Evolutionary conservation across 2,329 filamentous ascomycete species (phyloP).

Genomic region (Clarireedia homoeocarpa): DNA sequence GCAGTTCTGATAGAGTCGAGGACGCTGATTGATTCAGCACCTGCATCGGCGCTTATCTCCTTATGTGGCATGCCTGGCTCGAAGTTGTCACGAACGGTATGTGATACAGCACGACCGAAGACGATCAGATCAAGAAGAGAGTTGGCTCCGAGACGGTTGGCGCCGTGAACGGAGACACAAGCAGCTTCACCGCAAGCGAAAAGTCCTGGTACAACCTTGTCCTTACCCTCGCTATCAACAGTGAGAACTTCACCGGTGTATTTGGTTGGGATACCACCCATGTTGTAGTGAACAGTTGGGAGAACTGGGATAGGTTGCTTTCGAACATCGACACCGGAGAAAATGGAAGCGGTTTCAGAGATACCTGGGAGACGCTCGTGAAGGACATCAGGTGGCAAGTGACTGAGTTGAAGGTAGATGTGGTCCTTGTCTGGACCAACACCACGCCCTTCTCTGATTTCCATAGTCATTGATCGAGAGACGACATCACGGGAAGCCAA

Average conservation of each 20-base stretch:
- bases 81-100: constrained; percentile 71
- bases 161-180: constrained; percentile 41
- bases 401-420: constrained; percentile 39
- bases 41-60: constrained; percentile 54
- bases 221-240: constrained; percentile 32
- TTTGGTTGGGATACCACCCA: constrained; percentile 43
- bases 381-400: constrained; percentile 39
- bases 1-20: constrained; percentile 52
- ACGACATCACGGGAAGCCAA: constrained; percentile 41
- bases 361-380: constrained; percentile 40
- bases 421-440: constrained; percentile 39
- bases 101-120: constrained; percentile 60
- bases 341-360: constrained; percentile 42
- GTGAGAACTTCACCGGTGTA: constrained; percentile 40
- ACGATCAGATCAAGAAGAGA: constrained; percentile 42
- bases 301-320: constrained; percentile 41
- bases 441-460: constrained; percentile 39
- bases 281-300: constrained; percentile 44
- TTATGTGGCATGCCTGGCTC: constrained; percentile 45
- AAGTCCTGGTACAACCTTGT: constrained; percentile 36
- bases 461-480: constrained; percentile 40
- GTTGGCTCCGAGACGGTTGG: constrained; percentile 41
- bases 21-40: constrained; percentile 75
- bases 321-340: constrained; percentile 41
- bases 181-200: constrained; percentile 42